Base-by-base conservation (phyloP, 768 basidiomycete species). In the Podaxis mareebaensis region DNA sequence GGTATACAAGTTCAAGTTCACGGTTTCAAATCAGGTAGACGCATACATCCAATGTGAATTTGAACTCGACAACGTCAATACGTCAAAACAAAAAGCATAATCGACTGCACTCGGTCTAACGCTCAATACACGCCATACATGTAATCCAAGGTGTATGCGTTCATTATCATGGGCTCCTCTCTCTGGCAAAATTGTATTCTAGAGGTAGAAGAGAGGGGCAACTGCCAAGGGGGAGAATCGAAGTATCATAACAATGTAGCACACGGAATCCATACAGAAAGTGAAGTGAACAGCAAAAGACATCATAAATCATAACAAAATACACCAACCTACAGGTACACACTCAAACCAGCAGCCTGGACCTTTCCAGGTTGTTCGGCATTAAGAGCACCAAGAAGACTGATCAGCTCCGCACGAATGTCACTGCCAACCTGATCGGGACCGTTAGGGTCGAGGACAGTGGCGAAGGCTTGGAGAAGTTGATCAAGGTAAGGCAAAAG, bases 391-490 rank as follows among this genome's bases (percentile, higher is more conserved):
- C 78, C 78, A 64, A 98, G 77, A 39, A 98, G 81, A 49, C 85
- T 79, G 65, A 95, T 86, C 68, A 99, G 77, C 73, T 93, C 86
- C 24, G 79, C 84, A 53, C 90, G 85, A 59, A 89, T 85, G 68
- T 95, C 92, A 51, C 91, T 89, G 10, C 88, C 88, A 66, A 97
- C 77, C 77, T 95, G 91, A 66, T 95, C 93, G 5, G 82, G 77
- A 13, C 75, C 81, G 56, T 70, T 86, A 22, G 93, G 92, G 70
- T 95, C 89, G 56, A 99, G 82, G 40, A 96, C 93, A 71, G 87
- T 81, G 20, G 83, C 85, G 69, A 98, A 97, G 42, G 94, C 88
- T 12, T 78, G 77, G 38, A 99, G 82, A 24, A 99, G 78, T 58
- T 82, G 81, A 70, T 96, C 93, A 71, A 98, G 81, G 78, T 89